Evolutionary conservation across 306 rosid genomes (phyloP).

Genomic region (Vicia faba): DNA sequence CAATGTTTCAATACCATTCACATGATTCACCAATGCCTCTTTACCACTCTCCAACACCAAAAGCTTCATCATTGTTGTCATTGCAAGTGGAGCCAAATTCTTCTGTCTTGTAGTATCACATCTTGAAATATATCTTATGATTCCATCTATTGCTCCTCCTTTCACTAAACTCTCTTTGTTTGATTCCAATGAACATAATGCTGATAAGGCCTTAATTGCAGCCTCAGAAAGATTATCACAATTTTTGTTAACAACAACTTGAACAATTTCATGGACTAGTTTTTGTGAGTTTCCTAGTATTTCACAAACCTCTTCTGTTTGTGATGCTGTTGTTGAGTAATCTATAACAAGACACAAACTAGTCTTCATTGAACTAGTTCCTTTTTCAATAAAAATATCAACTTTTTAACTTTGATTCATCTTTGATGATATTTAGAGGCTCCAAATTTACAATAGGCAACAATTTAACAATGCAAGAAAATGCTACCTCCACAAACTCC

Average conservation of each 20-base stretch:
- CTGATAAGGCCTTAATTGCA: conserved; percentile 62
- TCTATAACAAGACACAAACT: conserved; percentile 62
- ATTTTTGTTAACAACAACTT: conserved; percentile 35
- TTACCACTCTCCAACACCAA: conserved; percentile 56
- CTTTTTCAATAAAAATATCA: conserved; percentile 50
- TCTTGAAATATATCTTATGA: conserved; percentile 51
- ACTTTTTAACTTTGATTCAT: conserved; percentile 49
- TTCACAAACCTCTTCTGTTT: conserved; percentile 45
- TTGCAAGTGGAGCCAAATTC: conserved; percentile 51
- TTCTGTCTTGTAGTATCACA: conserved; percentile 43
- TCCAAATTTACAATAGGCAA: conserved; percentile 52
- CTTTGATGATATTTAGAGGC: conserved; percentile 54
- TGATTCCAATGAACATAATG: conserved; percentile 53
- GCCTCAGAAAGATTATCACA: conserved; percentile 52
- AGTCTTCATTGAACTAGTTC: conserved; percentile 52
- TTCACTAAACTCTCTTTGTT: conserved; percentile 54
- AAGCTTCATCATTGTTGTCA: conserved; percentile 65
- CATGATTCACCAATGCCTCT: conserved; percentile 53
- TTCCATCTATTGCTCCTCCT: conserved; percentile 61
- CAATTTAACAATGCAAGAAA: conserved; percentile 55
- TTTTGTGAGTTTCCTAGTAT: conserved; percentile 53
- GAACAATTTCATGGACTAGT: conserved; percentile 48
- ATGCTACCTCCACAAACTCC: conserved; percentile 56
- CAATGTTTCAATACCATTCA: conserved; percentile 50
- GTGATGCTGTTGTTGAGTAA: conserved; percentile 49